These are phyloP conservation scores for Trichodelitschia bisporula DNA, from an alignment of 495 filamentous ascomycete genomes.

Conservation along the genomic window DNA sequence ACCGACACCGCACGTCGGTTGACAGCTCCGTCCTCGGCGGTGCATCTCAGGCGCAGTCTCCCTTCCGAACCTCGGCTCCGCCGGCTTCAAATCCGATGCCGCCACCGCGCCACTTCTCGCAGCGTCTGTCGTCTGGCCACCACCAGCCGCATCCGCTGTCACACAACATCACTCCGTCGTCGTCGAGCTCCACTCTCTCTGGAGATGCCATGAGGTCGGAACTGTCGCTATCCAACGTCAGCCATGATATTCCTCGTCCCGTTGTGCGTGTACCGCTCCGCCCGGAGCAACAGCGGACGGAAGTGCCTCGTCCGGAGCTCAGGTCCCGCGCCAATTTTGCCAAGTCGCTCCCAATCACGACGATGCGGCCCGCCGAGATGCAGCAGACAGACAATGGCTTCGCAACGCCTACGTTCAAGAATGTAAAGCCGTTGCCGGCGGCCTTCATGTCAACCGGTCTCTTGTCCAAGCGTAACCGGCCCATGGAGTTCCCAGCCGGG, in stretches of 20 bases:
- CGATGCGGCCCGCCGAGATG: neutral
- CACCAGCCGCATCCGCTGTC: constrained; percentile 1
- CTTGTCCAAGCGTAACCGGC: constrained; percentile 57
- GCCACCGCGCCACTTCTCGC: no score
- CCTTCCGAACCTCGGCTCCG: constrained; percentile 8
- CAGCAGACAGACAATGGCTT: neutral
- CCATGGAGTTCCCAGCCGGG: constrained; percentile 26
- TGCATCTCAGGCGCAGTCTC: constrained; percentile 22
- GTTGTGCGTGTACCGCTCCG: no score
- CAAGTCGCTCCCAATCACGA: neutral
- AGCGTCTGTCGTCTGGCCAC: neutral
- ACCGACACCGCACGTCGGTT: constrained; percentile 46
- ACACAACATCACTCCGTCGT: neutral
- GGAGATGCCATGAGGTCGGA: neutral
- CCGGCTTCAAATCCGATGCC: constrained; percentile 15
- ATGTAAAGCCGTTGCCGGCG: constrained; percentile 56
- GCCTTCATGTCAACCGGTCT: constrained; percentile 89
- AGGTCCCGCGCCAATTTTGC: neutral
- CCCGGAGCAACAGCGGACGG: no score
- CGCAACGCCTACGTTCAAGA: constrained; percentile 28
- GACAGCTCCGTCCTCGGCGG: constrained; percentile 52
- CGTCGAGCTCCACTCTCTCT: constrained; percentile 1
- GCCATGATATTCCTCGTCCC: neutral
- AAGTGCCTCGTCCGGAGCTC: neutral
- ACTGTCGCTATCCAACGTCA: constrained; percentile 8